Base-by-base conservation (phyloP, 2,329 filamentous ascomycete genomes). In the Trichoderma polysporum region DNA sequence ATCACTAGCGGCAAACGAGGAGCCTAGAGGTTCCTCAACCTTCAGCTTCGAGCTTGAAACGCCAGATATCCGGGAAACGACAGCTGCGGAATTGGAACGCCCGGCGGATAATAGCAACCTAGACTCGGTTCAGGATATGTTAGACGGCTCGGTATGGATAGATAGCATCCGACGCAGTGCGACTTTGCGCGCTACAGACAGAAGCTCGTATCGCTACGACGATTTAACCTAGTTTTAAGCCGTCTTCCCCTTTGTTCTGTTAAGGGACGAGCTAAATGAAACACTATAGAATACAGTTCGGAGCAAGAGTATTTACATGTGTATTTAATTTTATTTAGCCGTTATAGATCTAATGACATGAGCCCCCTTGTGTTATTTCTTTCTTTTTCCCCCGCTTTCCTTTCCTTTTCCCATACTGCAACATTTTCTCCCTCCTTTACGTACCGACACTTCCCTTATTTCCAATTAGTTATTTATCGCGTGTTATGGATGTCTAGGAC, bases 81-180 rank as follows among this genome's bases (percentile, higher is more conserved):
- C 1, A 70, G 33, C 47, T 22, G 54, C 53, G n/a, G 56, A 61
- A 22, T 31, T 60, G 17, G 50, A 54, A 22, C 47, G 35, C 13
- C 29, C 41, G 17, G 87, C 86, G 64, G 93, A 90, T 77, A 83
- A 85, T 5, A 89, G 94, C 66, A 92, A 88, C 74, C 89, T 90
- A 58, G 86, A 89, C 56, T 90, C 93, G 73, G 91, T 96, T 71
- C 87, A 94, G 77, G 89, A 93, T 71, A 91, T 95, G 75, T 85
- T 98, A 64, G 92, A 95, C 74, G 91, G 94, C 74, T 95, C 92
- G 19, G 90, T 91, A 17, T 98, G 94, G 94, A 92, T 94, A 60
- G 92, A 97, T 79, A 97, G 92, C 82, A 93, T 97, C 70, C 85
- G 93, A 70, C 86, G 93, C 69, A 97, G 93, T 80, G 93, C 95